Base-by-base conservation (phyloP, 2,329 filamentous ascomycete genomes). In the Colletotrichum lentis region DNA sequence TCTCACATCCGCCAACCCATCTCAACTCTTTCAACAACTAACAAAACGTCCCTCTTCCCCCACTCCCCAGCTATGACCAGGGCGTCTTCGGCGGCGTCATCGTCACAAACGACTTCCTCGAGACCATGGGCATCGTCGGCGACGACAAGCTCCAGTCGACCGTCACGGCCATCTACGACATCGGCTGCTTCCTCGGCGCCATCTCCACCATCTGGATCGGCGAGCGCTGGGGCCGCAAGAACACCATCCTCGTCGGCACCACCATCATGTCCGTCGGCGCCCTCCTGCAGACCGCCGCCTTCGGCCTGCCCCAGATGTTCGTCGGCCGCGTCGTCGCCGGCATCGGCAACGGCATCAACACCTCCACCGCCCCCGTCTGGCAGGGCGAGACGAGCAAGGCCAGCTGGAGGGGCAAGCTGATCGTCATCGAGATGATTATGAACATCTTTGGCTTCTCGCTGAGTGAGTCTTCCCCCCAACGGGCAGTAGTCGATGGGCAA, bases 181-280 rank as follows among this genome's bases (percentile, higher is more conserved):
- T 89, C 39, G 86, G 86, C 10, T 88, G 86, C 73, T 88, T 89
- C 74, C 76, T 88, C 50, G 87, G 87, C 18, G 75, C 77, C 35
- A 68, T 79, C 12, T 70, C 73, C 12, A 74, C 74, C n/a, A 73
- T 77, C 35, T 72, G 73, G 53, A 67, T 79, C 60, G 77, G 78
- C 39, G 77, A 80, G 63, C 71, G 71, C 24, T 67, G 78, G 7
- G 79, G 78, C 5, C 73, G 77, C 31, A 74, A 76, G 70, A 75
- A 73, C 53, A 76, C 76, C 7, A 73, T 80, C 49, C 71, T 76
- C 27, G 64, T 75, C 31, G 78, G 77, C 46, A 76, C 76, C 8
- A 70, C 69, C 20, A 72, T 79, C 47, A 79, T 79, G 73, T 72
- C 73, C 52, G 58, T 79, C 60, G 78, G 78, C 14, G 76, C 75